Base-by-base conservation (phyloP, 2,329 filamentous ascomycete genomes). In the Fusarium nurragi region DNA sequence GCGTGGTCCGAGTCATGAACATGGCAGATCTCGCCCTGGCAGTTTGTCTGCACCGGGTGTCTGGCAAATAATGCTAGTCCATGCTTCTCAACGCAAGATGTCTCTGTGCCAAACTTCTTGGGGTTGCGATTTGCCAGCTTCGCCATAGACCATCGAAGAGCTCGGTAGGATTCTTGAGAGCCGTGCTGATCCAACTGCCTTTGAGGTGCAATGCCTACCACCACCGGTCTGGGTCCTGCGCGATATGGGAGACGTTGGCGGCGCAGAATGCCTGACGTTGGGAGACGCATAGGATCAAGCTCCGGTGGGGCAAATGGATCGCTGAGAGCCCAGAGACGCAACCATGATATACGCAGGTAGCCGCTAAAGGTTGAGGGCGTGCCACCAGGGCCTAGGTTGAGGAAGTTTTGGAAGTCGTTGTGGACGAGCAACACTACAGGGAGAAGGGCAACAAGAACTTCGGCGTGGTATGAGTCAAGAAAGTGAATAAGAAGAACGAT, bases 41-140 rank as follows among this genome's bases (percentile, higher is more conserved):
- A 92, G 12, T 88, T 91, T 26, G 86, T 84, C 72, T 90, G 90
- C 63, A 90, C 80, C 1, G 89, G 88, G 47, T 84, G 81, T 4
- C 79, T 81, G 1, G 90, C 85, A 76, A 94, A 95, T 1, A 96
- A 82, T 1, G 89, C 92, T 7, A 92, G 84, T 38, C 90, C 90
- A 73, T 94, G 89, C 79, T 94, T 94, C 76, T 95, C 92, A 67
- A 95, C 88, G 72, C 90, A 94, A 2, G 89, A 92, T 1, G 84
- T 89, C 0, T 86, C 90, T 10, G 88, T 86, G 71, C 82, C 84
- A 54, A 90, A 81, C 16, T 76, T 76, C 2, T 78, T 76, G 4
- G 81, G 81, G 67, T 81, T 77, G n/a, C 69, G 70, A 3, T 73
- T 65, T 12, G 81, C 81, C 22, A 92, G 79, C 5, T 75, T 74